phyloP scores from a whole-genome alignment of 306 rosid genomes.

The Nissolia schottii region DNA sequence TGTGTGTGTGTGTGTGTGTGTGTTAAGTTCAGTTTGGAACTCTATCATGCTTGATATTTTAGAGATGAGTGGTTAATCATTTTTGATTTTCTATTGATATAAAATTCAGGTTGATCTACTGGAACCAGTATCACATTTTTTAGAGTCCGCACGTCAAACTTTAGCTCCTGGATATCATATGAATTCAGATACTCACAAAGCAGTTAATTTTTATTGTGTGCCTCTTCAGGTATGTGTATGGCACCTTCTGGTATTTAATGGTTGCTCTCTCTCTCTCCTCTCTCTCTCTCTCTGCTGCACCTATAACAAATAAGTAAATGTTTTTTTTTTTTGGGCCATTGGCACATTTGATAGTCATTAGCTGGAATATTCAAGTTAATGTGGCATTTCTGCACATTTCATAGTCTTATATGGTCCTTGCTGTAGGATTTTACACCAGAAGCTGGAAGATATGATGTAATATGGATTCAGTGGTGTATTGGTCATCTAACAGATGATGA shows the following conservation, averaged over 20 bases:
- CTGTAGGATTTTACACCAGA: slow-evolving; percentile 85
- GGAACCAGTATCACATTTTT: slow-evolving; percentile 93
- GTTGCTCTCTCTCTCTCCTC: not conserved
- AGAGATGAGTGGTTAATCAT: not conserved
- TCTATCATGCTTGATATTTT: slow-evolving; percentile 1
- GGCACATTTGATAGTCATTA: not conserved
- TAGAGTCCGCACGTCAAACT: slow-evolving; percentile 79
- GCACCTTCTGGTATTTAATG: not conserved
- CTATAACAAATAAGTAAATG: not conserved
- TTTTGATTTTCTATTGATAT: not conserved
- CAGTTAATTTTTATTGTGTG: slow-evolving; percentile 68
- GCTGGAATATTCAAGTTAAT: not conserved
- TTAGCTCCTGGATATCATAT: slow-evolving; percentile 47
- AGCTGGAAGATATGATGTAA: slow-evolving; percentile 80
- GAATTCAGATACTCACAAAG: slow-evolving; percentile 57
- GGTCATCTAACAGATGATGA: slow-evolving; percentile 98
- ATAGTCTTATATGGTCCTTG: not conserved
- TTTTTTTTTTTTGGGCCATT: not conserved
- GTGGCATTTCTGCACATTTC: not conserved
- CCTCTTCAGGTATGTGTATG: slow-evolving; percentile 82
- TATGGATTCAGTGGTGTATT: slow-evolving; percentile 98
- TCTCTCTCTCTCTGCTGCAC: not conserved
- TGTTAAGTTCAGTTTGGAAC: not conserved
- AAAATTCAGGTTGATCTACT: slow-evolving; percentile 85
- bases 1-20: too few relatives aligned